Evolutionary conservation across 208 protist genomes (phyloP).

Genomic region (Entamoeba histolytica): DNA sequence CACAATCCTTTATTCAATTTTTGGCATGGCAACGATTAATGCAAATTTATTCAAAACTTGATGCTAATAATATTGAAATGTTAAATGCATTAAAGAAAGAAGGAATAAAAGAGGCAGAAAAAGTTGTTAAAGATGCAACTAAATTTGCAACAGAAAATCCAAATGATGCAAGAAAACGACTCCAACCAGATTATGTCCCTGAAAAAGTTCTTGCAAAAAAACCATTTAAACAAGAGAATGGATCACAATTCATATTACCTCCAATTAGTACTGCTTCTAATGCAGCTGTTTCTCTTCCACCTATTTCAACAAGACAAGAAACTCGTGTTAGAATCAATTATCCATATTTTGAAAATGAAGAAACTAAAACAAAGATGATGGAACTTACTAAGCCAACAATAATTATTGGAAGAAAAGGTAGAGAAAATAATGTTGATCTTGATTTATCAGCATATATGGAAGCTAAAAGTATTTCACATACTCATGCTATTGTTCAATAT

Average conservation of each 20-base stretch:
- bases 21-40: background rate
- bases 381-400: background rate
- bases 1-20: background rate
- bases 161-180: background rate
- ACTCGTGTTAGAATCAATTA: background rate
- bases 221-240: background rate
- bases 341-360: background rate
- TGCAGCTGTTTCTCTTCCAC: background rate
- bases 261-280: background rate
- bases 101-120: background rate
- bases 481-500: background rate
- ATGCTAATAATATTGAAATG: background rate
- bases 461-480: background rate
- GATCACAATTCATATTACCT: background rate
- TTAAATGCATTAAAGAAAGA: background rate
- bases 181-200: background rate
- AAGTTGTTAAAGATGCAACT: background rate
- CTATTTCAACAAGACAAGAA: background rate
- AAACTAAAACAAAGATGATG: background rate
- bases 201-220: background rate
- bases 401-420: background rate
- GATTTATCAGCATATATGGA: background rate
- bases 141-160: background rate
- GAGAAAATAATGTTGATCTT: background rate
- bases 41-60: background rate